Conservation (phyloP, 2,329 filamentous ascomycete species). For the Nothopassalora personata region DNA sequence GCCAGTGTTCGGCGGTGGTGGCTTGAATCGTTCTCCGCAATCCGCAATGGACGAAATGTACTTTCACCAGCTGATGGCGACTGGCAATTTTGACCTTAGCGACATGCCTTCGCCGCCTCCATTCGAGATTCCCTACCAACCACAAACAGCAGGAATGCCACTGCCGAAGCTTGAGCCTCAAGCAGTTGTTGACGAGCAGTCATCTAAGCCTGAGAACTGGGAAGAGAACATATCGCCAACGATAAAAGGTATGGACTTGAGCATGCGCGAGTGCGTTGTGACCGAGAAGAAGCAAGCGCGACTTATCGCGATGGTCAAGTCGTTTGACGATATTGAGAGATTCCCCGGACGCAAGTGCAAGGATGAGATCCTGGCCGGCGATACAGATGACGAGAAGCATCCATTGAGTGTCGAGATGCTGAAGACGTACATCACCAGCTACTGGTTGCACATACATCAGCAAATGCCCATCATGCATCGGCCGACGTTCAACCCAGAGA, state of each 20-base stretch:
- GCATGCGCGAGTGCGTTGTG: slow-evolving; percentile 70
- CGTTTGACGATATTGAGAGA: slow-evolving; percentile 73
- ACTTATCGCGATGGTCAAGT: slow-evolving; percentile 72
- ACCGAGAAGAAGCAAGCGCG: slow-evolving; percentile 78
- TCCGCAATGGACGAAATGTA: slow-evolving; percentile 25
- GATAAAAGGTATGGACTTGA: slow-evolving; percentile 58
- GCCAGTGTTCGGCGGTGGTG: slow-evolving; percentile 78
- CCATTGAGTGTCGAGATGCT: slow-evolving; percentile 86
- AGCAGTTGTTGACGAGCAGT: slow-evolving; percentile 6
- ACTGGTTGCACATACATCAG: slow-evolving; percentile 91
- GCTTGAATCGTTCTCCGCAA: slow-evolving; percentile 71
- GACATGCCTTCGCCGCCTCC: slow-evolving; percentile 23
- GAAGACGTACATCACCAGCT: slow-evolving; percentile 88
- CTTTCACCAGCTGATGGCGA: slow-evolving; percentile 24
- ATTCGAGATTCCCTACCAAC: slow-evolving; percentile 18
- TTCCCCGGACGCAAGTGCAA: slow-evolving; percentile 69
- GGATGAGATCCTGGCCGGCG: slow-evolving; percentile 71
- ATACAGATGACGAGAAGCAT: slow-evolving; percentile 58
- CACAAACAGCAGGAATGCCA: slow-evolving; percentile 16
- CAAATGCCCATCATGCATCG: slow-evolving; percentile 93
- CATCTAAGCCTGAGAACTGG: background rate
- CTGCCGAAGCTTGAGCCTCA: slow-evolving; percentile 25
- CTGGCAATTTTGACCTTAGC: slow-evolving; percentile 8
- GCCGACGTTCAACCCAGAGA: slow-evolving; percentile 85
- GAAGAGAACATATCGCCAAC: slow-evolving; percentile 10